These are phyloP conservation scores for Alternaria triticimaculans DNA, from an alignment of 2,329 filamentous ascomycete genomes.

Conservation along the genomic window DNA sequence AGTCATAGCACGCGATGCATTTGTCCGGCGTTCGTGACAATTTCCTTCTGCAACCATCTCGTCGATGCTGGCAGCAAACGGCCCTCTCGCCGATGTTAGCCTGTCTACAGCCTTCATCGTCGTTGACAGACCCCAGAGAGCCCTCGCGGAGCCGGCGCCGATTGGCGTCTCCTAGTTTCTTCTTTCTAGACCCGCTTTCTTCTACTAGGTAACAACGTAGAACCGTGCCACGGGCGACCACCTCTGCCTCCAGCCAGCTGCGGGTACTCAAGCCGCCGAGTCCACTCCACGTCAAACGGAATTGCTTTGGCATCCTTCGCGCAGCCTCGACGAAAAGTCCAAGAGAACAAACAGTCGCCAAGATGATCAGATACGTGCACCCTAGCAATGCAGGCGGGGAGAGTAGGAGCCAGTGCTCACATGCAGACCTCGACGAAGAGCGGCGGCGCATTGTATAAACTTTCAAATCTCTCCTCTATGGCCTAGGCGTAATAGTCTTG, in stretches of 20 bases:
- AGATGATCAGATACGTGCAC: background rate
- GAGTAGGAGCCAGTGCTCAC: background rate
- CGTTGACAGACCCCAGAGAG: background rate
- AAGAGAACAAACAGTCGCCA: background rate
- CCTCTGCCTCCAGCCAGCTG: background rate
- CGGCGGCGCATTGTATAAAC: background rate
- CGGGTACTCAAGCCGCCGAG: background rate
- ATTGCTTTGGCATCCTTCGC: slow-evolving; percentile 2
- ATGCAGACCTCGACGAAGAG: background rate
- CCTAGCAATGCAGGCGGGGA: background rate
- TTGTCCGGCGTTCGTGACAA: background rate
- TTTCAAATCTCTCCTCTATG: background rate
- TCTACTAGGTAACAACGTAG: slow-evolving; percentile 6
- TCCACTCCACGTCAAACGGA: background rate
- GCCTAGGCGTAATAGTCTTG: background rate
- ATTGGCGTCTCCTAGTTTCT: slow-evolving; percentile 4
- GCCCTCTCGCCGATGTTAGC: slow-evolving; percentile 9
- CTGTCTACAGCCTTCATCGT: background rate
- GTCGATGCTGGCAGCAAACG: background rate
- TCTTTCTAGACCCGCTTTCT: slow-evolving; percentile 17
- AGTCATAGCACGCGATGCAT: background rate
- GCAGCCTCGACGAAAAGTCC: background rate
- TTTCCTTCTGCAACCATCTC: slow-evolving; percentile 4
- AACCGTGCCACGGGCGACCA: slow-evolving; percentile 6
- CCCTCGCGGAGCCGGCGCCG: slow-evolving; percentile 2